Evolutionary conservation across 2,329 filamentous ascomycete genomes (phyloP), one percentile per base, ranked within the genome.

Genomic region (Stachybotrys chartarum): DNA sequence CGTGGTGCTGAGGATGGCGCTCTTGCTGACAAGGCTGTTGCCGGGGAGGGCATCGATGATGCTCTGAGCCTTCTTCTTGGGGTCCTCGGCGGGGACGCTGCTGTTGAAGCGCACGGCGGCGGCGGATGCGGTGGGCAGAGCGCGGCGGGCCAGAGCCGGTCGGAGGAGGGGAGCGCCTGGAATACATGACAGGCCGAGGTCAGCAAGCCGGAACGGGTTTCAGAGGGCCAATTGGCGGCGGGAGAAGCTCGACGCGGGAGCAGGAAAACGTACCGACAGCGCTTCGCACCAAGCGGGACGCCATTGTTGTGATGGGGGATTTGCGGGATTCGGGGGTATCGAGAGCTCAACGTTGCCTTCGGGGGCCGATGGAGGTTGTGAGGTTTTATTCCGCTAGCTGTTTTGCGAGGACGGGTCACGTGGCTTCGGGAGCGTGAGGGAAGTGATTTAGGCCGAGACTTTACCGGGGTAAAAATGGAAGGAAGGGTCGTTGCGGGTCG

Each of bases 61-160:
- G 62, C 91, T 96, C 80, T 95, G 89, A 58, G 94, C 94, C 85
- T 96, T 96, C 80, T 89, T 90, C 83, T 96, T 92, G 72, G 95
- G 93, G 69, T 96, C 90, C 76, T 94, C 86, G 66, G 86, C 75
- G 60, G 92, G 90, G 55, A 93, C 84, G 73, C 85, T 87, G 70
- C 90, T 92, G 68, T 83, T 78, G 72, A 84, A 81, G 72, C 90
- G 87, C 62, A 78, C 80, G 65, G 83, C 77, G 67, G 85, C 82
- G 68, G 85, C 82, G 72, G 83, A 81, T 77, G 93, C 68, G 72
- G 89, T 85, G 75, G 90, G 88, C 70, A 92, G 76, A 70, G 83
- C 77, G 75, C 88, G 87, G 78, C 86, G 77, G 77, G 86, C 81
- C 74, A 95, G 78, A 72, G 86, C 83, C 72, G 89, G 88, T 78